Conservation (phyloP, 108 stramenopile genomes). For the Skeletonema grethae region DNA sequence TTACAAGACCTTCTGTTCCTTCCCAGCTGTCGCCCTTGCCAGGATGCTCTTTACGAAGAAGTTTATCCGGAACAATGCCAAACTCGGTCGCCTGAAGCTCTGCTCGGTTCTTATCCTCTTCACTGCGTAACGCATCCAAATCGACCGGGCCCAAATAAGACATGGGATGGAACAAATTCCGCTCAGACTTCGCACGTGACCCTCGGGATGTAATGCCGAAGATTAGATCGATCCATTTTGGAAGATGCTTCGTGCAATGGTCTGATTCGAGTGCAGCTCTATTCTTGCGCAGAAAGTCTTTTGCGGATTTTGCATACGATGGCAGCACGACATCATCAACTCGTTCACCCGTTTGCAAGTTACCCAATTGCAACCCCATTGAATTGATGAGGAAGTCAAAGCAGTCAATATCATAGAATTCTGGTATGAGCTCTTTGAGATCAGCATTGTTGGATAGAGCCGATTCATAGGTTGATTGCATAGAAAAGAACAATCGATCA, state of each 20-base stretch:
- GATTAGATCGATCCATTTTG: slow-evolving; percentile 97
- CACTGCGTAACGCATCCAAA: slow-evolving; percentile 60
- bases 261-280: slow-evolving; percentile 94
- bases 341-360: slow-evolving; percentile 84
- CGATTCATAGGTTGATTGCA: slow-evolving; percentile 79
- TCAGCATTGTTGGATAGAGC: slow-evolving; percentile 92
- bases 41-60: slow-evolving; percentile 8
- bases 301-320: slow-evolving; percentile 87
- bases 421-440: slow-evolving; percentile 97
- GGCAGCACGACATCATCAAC: slow-evolving; percentile 91
- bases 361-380: slow-evolving; percentile 90
- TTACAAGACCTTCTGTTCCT: slow-evolving; percentile 7
- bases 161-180: slow-evolving; percentile 90
- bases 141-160: slow-evolving; percentile 85
- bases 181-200: slow-evolving; percentile 73
- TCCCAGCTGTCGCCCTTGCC: slow-evolving; percentile 5
- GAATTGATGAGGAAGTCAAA: slow-evolving; percentile 93
- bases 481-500: slow-evolving; percentile 91
- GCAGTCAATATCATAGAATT: slow-evolving; percentile 88
- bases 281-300: slow-evolving; percentile 89
- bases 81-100: slow-evolving; percentile 89
- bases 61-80: slow-evolving; percentile 63
- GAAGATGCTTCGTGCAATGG: slow-evolving; percentile 79
- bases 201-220: slow-evolving; percentile 95
- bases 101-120: slow-evolving; percentile 81